Evolutionary conservation across 495 filamentous ascomycete species (phyloP).

Genomic region (Lepraria neglecta): DNA sequence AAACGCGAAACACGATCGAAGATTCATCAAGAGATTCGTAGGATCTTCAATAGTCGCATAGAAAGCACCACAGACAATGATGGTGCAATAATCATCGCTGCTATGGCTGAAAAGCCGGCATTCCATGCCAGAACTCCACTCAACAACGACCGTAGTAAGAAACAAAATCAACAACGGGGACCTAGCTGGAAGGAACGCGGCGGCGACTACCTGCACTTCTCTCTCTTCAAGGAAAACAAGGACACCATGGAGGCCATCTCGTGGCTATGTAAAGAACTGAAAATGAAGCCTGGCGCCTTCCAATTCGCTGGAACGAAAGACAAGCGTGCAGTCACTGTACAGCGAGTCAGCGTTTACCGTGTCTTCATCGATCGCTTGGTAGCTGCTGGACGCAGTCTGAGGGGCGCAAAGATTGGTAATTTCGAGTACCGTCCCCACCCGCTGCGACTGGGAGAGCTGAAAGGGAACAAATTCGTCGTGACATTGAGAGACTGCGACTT

Average conservation of each 20-base stretch:
- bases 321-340: conserved; percentile 77
- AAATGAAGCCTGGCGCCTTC: conserved; percentile 62
- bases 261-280: conserved; percentile 61
- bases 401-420: conserved; percentile 62
- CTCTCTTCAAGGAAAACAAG: conserved; percentile 95
- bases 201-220: conserved; percentile 83
- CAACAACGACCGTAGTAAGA: conserved; percentile 6
- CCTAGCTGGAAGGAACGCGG: conserved; percentile 57
- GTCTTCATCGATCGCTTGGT: conserved; percentile 58
- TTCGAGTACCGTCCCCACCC: conserved; percentile 65
- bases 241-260: conserved; percentile 92
- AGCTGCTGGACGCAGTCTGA: conserved; percentile 54
- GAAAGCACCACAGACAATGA: conserved; percentile 56
- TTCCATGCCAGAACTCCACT: conserved; percentile 24
- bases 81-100: conserved; percentile 54
- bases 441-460: conserved; percentile 73
- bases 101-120: conserved; percentile 40
- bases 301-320: conserved; percentile 94
- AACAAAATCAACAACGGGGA: conserved; percentile 30
- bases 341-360: conserved; percentile 68
- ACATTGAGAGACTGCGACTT: conserved; percentile 78
- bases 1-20: conserved; percentile 57
- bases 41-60: conserved; percentile 59
- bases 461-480: conserved; percentile 87
- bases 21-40: conserved; percentile 60